A percentile compares a stretch with the other conserved stretches of the same genome.
These are phyloP conservation scores for Emericellopsis atlantica DNA, from an alignment of 2,329 filamentous ascomycete species.

Conservation along the genomic window DNA sequence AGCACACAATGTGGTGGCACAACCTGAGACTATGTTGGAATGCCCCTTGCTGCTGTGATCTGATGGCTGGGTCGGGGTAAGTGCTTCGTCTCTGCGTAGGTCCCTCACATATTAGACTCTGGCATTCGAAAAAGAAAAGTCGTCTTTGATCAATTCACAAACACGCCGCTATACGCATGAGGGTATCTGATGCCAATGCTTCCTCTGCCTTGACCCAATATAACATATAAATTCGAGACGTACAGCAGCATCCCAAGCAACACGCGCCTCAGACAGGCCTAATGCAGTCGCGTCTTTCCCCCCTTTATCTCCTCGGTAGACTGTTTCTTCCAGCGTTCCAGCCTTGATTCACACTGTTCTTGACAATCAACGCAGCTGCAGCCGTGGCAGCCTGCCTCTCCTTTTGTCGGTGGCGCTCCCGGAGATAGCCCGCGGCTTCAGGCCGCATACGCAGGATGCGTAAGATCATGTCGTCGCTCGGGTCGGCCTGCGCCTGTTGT, in stretches of 20 bases:
- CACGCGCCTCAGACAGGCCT: background rate
- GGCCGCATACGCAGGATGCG: slow-evolving; percentile 90
- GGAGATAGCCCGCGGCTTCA: slow-evolving; percentile 77
- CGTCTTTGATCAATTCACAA: slow-evolving; percentile 1
- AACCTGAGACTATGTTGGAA: no score
- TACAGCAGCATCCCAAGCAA: background rate
- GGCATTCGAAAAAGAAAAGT: background rate
- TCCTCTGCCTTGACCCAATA: slow-evolving; percentile 8
- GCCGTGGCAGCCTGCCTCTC: slow-evolving; percentile 82
- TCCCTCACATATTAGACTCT: background rate
- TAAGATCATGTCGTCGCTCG: slow-evolving; percentile 95
- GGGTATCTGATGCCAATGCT: slow-evolving; percentile 16
- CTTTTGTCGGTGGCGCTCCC: slow-evolving; percentile 84
- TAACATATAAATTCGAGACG: background rate
- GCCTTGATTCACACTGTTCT: slow-evolving; percentile 64
- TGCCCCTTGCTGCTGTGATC: no score
- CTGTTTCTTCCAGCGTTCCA: slow-evolving; percentile 34
- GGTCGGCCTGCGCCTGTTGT: slow-evolving; percentile 89
- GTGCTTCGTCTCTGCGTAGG: background rate
- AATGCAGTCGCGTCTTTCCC: background rate
- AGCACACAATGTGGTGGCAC: no score
- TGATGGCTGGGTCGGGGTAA: no score
- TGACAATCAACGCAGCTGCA: slow-evolving; percentile 87
- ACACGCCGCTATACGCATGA: slow-evolving; percentile 9
- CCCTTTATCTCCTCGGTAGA: slow-evolving; percentile 31